These are phyloP conservation scores for Aphanocladium album DNA, from an alignment of 2,329 filamentous ascomycete genomes.

Conservation along the genomic window DNA sequence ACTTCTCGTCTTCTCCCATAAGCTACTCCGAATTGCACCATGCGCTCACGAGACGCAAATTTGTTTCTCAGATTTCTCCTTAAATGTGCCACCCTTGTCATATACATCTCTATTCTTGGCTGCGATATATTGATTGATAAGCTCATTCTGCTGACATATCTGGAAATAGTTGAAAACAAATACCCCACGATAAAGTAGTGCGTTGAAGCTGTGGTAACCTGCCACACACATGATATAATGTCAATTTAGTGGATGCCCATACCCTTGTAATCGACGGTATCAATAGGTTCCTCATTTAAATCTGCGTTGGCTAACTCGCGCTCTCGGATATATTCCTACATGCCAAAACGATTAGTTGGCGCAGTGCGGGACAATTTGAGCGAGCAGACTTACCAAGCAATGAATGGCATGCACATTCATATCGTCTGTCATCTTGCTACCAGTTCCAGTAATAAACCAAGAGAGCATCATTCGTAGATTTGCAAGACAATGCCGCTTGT, in stretches of 20 bases:
- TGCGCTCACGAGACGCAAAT: too few relatives aligned
- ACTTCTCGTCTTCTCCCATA: too few relatives aligned
- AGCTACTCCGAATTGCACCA: too few relatives aligned
- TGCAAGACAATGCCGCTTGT: not conserved
- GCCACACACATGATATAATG: too few relatives aligned
- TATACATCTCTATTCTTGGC: too few relatives aligned
- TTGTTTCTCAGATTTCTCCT: too few relatives aligned
- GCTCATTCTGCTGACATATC: too few relatives aligned
- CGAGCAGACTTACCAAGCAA: not conserved
- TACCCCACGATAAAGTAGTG: too few relatives aligned
- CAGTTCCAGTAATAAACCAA: slow-evolving; percentile 2
- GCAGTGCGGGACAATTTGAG: not conserved
- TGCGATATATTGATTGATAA: too few relatives aligned
- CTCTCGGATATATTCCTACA: not conserved
- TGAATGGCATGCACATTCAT: not conserved
- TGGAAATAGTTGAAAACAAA: too few relatives aligned
- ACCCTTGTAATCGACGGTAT: not conserved
- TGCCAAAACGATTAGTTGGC: not conserved
- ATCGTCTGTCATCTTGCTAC: not conserved
- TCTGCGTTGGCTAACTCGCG: not conserved
- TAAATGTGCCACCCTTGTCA: too few relatives aligned
- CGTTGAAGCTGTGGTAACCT: too few relatives aligned
- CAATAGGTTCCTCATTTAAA: not conserved
- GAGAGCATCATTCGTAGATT: slow-evolving; percentile 5
- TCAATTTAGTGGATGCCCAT: not conserved